phyloP scores from a whole-genome alignment of 805 yeast species.

The Priceomyces fermenticarens region DNA sequence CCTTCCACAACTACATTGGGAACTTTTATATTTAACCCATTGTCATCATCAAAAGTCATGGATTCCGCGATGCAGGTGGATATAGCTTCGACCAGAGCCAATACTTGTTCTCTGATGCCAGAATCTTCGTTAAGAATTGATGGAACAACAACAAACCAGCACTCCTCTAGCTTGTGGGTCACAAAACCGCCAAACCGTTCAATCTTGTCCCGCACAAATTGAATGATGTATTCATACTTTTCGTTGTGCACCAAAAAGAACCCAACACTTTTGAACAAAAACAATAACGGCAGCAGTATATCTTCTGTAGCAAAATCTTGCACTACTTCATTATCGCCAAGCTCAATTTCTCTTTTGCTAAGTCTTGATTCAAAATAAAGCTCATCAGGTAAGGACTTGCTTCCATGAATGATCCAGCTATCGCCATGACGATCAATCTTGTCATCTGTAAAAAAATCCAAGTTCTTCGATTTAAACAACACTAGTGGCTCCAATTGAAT shows the following conservation, averaged over 20 bases:
- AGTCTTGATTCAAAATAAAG: conserved; percentile 13
- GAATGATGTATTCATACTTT: conserved; percentile 3
- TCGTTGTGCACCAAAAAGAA: conserved; percentile 26
- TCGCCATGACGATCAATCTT: conserved; percentile 60
- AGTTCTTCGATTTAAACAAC: conserved; percentile 41
- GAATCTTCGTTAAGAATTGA: conserved; percentile 7
- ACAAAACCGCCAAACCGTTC: conserved; percentile 45
- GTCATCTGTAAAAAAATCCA: conserved; percentile 18
- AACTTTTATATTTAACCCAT: conserved; percentile 13
- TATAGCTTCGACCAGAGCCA: conserved; percentile 11
- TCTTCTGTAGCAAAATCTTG: conserved; percentile 11
- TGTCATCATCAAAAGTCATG: conserved; percentile 11
- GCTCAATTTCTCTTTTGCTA: conserved; percentile 10
- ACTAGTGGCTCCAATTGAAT: conserved; percentile 63
- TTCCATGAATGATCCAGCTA: conserved; percentile 41
- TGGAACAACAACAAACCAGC: conserved; percentile 41
- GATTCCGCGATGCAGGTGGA: conserved; percentile 11
- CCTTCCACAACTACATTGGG: conserved; percentile 33
- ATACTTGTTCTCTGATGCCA: conserved; percentile 6
- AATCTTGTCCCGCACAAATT: conserved; percentile 24
- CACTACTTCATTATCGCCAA: conserved; percentile 8
- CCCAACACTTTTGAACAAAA: conserved; percentile 32
- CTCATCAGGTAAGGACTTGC: conserved; percentile 7
- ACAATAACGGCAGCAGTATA: conserved; percentile 17
- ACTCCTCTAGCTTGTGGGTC: conserved; percentile 15